These are phyloP conservation scores for Candida anutae DNA, from an alignment of 1,139 yeast species.

Conservation along the genomic window DNA sequence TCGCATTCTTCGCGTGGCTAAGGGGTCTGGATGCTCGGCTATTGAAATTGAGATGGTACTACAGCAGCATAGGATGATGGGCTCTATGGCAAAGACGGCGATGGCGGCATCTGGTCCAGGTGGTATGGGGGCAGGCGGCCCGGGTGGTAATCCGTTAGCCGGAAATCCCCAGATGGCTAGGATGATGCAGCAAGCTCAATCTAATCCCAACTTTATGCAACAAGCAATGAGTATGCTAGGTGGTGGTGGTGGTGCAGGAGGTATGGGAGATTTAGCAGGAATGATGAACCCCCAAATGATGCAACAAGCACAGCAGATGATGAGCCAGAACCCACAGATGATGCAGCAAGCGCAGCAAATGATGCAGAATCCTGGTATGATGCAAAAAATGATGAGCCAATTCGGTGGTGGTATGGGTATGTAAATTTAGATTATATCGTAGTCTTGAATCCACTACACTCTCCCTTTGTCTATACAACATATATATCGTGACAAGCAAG, in stretches of 20 bases:
- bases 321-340: conserved; percentile 68
- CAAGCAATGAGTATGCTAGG: conserved; percentile 34
- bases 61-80: conserved; percentile 92
- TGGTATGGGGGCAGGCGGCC: conserved; percentile 16
- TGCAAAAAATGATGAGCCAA: conserved; percentile 76
- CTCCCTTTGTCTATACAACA: no score
- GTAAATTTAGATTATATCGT: no score
- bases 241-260: conserved; percentile 27
- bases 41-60: conserved; percentile 91
- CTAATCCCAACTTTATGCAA: conserved; percentile 48
- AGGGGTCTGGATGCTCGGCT: conserved; percentile 93
- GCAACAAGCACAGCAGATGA: conserved; percentile 42
- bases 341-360: conserved; percentile 53
- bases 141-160: conserved; percentile 9
- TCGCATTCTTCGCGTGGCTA: conserved; percentile 82
- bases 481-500: no score
- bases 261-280: conserved; percentile 25
- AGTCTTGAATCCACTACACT: no score
- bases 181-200: conserved; percentile 37
- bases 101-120: conserved; percentile 35
- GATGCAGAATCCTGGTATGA: conserved; percentile 50
- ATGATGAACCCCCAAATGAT: conserved; percentile 33
- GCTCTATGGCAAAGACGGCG: conserved; percentile 78
- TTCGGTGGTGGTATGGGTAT: conserved; percentile 46
- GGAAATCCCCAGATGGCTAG: conserved; percentile 13